Evolutionary conservation across 2,329 filamentous ascomycete species (phyloP).

Genomic region (Nemania diffusa): DNA sequence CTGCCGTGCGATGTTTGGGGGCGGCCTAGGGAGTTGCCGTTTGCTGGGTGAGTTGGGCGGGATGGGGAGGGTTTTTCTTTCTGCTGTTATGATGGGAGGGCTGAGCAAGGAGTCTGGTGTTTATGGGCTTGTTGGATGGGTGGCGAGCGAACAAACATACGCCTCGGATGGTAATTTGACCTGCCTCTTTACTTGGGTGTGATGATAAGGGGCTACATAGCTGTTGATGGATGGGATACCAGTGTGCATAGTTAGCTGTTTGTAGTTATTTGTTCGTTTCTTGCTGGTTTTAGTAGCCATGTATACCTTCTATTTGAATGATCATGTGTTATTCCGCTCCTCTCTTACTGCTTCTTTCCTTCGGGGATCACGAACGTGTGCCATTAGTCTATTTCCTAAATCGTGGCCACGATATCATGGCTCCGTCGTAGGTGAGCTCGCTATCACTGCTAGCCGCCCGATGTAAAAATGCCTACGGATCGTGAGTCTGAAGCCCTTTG

Average conservation of each 20-base stretch:
- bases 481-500: too few relatives aligned
- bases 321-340: too few relatives aligned
- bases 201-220: background rate
- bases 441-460: too few relatives aligned
- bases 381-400: too few relatives aligned
- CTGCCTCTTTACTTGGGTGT: background rate
- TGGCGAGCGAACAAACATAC: background rate
- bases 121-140: background rate
- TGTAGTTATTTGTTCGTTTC: background rate
- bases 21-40: conserved; percentile 46
- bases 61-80: background rate
- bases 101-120: background rate
- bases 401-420: too few relatives aligned
- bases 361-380: too few relatives aligned
- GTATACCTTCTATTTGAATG: too few relatives aligned
- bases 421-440: too few relatives aligned
- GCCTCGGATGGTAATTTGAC: background rate
- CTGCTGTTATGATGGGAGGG: background rate
- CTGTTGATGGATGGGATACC: background rate
- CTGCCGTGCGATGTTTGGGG: conserved; percentile 50
- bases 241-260: background rate
- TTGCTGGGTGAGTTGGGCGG: conserved; percentile 31
- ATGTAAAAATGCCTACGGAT: too few relatives aligned
- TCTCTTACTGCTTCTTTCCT: too few relatives aligned
- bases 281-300: background rate